Evolutionary conservation across 371 early-diverging fungal genomes (phyloP).

Genomic region (Actinomortierella wolfii): DNA sequence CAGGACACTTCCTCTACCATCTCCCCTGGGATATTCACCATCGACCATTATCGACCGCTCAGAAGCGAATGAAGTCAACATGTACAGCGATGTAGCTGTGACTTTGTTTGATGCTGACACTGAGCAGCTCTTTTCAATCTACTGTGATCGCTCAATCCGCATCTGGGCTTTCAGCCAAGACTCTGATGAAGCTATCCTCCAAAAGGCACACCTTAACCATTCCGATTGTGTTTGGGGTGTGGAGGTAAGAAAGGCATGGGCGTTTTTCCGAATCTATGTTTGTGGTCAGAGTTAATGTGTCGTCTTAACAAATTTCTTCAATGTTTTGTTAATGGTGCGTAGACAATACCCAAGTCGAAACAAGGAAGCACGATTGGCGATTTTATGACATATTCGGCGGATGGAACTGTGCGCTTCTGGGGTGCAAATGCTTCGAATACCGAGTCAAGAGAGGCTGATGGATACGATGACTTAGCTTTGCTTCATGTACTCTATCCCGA

Average conservation of each 20-base stretch:
- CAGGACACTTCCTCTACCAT: conserved; percentile 75
- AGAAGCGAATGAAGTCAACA: conserved; percentile 9
- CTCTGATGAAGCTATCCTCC: conserved; percentile 65
- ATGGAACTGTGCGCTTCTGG: conserved; percentile 86
- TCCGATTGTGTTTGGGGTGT: conserved; percentile 88
- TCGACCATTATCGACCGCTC: conserved; percentile 46
- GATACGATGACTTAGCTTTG: no score
- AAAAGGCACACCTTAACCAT: conserved; percentile 73
- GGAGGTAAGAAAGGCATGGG: conserved; percentile 77
- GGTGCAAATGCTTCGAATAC: conserved; percentile 48
- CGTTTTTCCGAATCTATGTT: background rate
- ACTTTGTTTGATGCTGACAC: conserved; percentile 35
- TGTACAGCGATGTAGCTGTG: conserved; percentile 38
- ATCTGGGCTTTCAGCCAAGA: conserved; percentile 79
- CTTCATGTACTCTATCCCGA: no score
- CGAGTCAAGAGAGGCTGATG: no score
- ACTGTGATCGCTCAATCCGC: conserved; percentile 75
- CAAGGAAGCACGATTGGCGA: no score
- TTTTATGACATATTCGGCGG: conserved; percentile 80
- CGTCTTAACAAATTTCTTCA: no score
- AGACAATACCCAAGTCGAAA: conserved; percentile 14
- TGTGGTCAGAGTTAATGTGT: no score
- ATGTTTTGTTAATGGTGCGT: background rate
- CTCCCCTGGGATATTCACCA: conserved; percentile 59
- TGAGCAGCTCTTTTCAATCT: conserved; percentile 59